A percentile compares a stretch with the other conserved stretches of the same genome.
phyloP scores from a whole-genome alignment of 345 rosid genomes.

The Streptanthus diversifolius region DNA sequence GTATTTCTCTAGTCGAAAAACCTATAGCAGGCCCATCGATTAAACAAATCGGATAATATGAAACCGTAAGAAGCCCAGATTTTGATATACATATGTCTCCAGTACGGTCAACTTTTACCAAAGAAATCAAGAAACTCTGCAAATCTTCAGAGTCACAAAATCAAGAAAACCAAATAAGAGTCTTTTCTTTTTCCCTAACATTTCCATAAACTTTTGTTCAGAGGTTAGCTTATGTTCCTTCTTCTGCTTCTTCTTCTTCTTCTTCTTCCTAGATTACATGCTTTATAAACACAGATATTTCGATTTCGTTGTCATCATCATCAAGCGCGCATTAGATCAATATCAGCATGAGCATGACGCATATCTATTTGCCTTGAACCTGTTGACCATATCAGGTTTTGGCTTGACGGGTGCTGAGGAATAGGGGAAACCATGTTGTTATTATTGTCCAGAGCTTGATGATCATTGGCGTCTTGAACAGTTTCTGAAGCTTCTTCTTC shows the following conservation, averaged over 20 bases:
- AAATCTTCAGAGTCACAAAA: neutral
- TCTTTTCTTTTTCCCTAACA: slow-evolving; percentile 14
- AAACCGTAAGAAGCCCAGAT: too few species aligned
- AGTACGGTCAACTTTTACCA: too few species aligned
- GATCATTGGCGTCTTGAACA: slow-evolving; percentile 38
- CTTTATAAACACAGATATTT: slow-evolving; percentile 23
- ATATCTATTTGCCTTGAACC: slow-evolving; percentile 66
- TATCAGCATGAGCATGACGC: slow-evolving; percentile 64
- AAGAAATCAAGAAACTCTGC: neutral
- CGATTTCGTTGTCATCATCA: slow-evolving; percentile 20
- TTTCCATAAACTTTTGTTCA: slow-evolving; percentile 22
- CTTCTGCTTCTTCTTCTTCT: slow-evolving; percentile 11
- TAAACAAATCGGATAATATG: too few species aligned
- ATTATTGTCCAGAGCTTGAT: slow-evolving; percentile 42
- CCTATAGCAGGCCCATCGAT: too few species aligned
- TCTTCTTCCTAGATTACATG: slow-evolving; percentile 25
- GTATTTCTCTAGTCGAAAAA: too few species aligned
- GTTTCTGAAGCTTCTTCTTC: slow-evolving; percentile 47
- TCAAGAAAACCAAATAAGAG: neutral
- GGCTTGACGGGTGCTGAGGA: slow-evolving; percentile 42
- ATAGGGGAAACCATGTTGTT: slow-evolving; percentile 33
- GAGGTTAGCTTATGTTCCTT: slow-evolving; percentile 32
- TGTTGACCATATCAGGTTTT: slow-evolving; percentile 67
- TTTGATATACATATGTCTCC: too few species aligned
- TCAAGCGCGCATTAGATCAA: slow-evolving; percentile 96